A percentile compares a stretch with the other conserved stretches of the same genome.
Conservation (phyloP, 352 stramenopile genomes). For the Phytophthora multivora region DNA sequence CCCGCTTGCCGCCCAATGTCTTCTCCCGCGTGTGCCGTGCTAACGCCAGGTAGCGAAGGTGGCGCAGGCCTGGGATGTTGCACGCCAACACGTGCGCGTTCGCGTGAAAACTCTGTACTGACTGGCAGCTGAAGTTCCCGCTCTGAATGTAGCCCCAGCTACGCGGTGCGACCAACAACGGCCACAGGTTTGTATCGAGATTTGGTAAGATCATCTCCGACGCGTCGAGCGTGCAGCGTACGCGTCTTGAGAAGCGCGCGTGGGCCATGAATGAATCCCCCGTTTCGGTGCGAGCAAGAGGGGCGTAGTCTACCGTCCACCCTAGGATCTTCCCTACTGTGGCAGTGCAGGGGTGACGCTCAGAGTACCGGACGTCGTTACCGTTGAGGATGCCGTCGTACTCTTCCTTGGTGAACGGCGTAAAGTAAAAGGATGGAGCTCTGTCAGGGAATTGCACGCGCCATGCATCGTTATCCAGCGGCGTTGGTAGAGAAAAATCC, state of each 20-base stretch:
- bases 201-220: slow-evolving; percentile 10
- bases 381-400: neutral
- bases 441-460: neutral
- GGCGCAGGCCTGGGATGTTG: slow-evolving; percentile 15
- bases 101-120: slow-evolving; percentile 21
- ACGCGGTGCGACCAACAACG: slow-evolving; percentile 6
- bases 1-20: slow-evolving; percentile 37
- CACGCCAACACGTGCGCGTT: slow-evolving; percentile 24
- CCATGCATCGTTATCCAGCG: neutral
- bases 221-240: slow-evolving; percentile 16
- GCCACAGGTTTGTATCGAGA: slow-evolving; percentile 17
- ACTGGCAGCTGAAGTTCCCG: slow-evolving; percentile 7
- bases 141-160: slow-evolving; percentile 25
- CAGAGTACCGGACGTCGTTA: neutral
- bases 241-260: slow-evolving; percentile 20
- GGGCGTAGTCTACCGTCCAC: slow-evolving; percentile 18
- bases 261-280: slow-evolving; percentile 5
- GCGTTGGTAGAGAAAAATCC: neutral
- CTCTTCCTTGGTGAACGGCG: slow-evolving; percentile 10
- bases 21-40: slow-evolving; percentile 3
- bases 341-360: neutral
- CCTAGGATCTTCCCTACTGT: slow-evolving; percentile 14
- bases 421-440: slow-evolving; percentile 20
- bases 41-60: slow-evolving; percentile 22
- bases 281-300: neutral